Percentiles rank a stretch among this genome's conserved stretches.
These are phyloP conservation scores for Sodiomyces alkalinus DNA, from an alignment of 2,329 filamentous ascomycete species.

Conservation along the genomic window DNA sequence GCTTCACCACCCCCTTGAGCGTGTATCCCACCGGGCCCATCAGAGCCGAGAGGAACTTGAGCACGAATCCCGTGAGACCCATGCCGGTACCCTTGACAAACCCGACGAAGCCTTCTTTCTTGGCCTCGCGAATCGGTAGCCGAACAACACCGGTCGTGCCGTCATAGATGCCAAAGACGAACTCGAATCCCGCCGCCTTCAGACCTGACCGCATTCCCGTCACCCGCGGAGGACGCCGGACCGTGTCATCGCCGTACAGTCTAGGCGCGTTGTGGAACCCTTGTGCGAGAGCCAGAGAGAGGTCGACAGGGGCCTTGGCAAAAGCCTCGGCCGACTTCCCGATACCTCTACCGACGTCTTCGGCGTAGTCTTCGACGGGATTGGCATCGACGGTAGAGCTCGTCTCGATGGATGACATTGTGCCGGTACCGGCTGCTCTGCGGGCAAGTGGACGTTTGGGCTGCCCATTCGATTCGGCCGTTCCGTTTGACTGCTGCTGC, in stretches of 20 bases:
- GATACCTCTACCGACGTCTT: slow-evolving; percentile 36
- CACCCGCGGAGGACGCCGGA: slow-evolving; percentile 45
- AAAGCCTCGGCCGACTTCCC: slow-evolving; percentile 34
- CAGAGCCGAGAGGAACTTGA: slow-evolving; percentile 49
- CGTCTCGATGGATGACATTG: slow-evolving; percentile 6
- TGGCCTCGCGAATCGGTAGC: slow-evolving; percentile 42
- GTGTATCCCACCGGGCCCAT: slow-evolving; percentile 46
- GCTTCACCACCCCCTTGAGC: slow-evolving; percentile 48
- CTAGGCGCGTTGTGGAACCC: slow-evolving; percentile 58
- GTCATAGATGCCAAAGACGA: slow-evolving; percentile 49
- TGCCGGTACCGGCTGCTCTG: slow-evolving; percentile 10
- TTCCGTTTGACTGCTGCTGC: slow-evolving; percentile 1
- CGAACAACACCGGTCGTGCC: slow-evolving; percentile 47
- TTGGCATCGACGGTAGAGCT: slow-evolving; percentile 10
- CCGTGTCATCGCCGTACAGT: slow-evolving; percentile 55
- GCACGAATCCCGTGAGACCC: slow-evolving; percentile 46
- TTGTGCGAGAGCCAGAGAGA: slow-evolving; percentile 46
- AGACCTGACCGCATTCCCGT: slow-evolving; percentile 51
- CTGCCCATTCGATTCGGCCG: neutral
- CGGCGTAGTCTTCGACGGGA: slow-evolving; percentile 25
- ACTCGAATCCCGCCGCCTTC: slow-evolving; percentile 43
- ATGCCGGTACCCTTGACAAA: slow-evolving; percentile 42
- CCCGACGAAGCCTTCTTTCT: slow-evolving; percentile 30
- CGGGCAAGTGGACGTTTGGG: neutral
- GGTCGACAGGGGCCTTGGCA: slow-evolving; percentile 41